These are phyloP conservation scores for Elsinoe perseae DNA, from an alignment of 2,329 filamentous ascomycete species.

Conservation along the genomic window DNA sequence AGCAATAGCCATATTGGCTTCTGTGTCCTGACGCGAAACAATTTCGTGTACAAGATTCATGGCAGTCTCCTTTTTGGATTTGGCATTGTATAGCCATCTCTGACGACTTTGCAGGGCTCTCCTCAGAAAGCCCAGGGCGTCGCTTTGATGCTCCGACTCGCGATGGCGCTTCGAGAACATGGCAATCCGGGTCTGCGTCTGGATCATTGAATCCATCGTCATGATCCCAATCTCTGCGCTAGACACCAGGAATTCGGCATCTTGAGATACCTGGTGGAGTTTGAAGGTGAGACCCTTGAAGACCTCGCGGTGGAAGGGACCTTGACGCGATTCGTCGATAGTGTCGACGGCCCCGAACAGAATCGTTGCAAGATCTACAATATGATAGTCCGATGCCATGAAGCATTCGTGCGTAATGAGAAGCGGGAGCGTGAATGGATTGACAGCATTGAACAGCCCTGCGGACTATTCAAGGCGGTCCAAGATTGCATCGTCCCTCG, in stretches of 20 bases:
- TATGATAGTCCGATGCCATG: constrained; percentile 4
- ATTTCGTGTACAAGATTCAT: constrained; percentile 24
- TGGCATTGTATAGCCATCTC: constrained; percentile 22
- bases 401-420: constrained; percentile 2
- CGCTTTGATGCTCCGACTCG: background rate
- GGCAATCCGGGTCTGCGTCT: background rate
- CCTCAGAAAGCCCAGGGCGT: background rate
- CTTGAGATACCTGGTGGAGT: background rate
- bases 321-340: background rate
- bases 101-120: background rate
- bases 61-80: constrained; percentile 21
- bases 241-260: background rate
- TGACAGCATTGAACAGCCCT: background rate
- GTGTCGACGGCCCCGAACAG: background rate
- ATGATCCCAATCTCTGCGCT: background rate
- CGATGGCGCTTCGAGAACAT: background rate
- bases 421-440: background rate
- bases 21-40: constrained; percentile 28
- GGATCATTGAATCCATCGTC: constrained; percentile 8
- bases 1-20: constrained; percentile 28
- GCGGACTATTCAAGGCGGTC: no score
- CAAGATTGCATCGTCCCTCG: background rate
- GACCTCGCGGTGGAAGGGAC: background rate
- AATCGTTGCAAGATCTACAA: background rate
- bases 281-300: constrained; percentile 3